Conservation (phyloP, 2,329 filamentous ascomycete species). For the Cercospora sesami region DNA sequence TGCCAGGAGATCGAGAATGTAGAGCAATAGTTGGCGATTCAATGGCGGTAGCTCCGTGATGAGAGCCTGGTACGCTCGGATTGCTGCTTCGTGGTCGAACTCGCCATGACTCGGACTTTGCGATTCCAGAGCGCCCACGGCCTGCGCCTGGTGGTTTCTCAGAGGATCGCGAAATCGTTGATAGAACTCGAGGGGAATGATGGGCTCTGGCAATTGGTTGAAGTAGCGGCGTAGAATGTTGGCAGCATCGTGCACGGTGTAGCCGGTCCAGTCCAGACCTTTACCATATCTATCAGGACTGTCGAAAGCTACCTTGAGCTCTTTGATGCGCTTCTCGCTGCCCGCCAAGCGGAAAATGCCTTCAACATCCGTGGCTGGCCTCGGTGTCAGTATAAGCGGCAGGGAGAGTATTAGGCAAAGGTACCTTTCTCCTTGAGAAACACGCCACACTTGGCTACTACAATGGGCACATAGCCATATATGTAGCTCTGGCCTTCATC, state of each 20-base stretch:
- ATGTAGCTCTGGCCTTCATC: constrained; percentile 93
- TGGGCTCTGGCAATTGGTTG: constrained; percentile 93
- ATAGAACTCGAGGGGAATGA: constrained; percentile 92
- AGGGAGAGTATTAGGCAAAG: constrained; percentile 29
- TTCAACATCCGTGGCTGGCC: constrained; percentile 82
- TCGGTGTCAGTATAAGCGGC: constrained; percentile 31
- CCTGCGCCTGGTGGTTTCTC: constrained; percentile 66
- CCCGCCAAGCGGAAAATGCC: constrained; percentile 95
- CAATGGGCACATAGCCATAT: constrained; percentile 97
- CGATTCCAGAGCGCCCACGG: constrained; percentile 64
- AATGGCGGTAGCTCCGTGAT: constrained; percentile 91
- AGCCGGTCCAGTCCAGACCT: constrained; percentile 93
- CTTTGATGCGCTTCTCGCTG: constrained; percentile 97
- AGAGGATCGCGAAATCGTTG: constrained; percentile 86
- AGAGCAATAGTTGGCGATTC: constrained; percentile 89
- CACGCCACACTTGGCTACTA: constrained; percentile 96
- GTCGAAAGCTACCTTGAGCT: constrained; percentile 87
- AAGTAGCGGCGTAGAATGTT: constrained; percentile 94
- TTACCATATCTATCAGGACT: constrained; percentile 95
- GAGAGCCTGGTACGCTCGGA: constrained; percentile 78
- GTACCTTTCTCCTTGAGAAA: constrained; percentile 96
- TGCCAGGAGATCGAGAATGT: constrained; percentile 91
- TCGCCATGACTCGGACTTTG: constrained; percentile 69
- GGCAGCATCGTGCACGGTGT: constrained; percentile 96
- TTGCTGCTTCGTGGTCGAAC: constrained; percentile 73